These are phyloP conservation scores for Barnettozyma vustinii DNA, from an alignment of 805 yeast genomes.

Conservation along the genomic window DNA sequence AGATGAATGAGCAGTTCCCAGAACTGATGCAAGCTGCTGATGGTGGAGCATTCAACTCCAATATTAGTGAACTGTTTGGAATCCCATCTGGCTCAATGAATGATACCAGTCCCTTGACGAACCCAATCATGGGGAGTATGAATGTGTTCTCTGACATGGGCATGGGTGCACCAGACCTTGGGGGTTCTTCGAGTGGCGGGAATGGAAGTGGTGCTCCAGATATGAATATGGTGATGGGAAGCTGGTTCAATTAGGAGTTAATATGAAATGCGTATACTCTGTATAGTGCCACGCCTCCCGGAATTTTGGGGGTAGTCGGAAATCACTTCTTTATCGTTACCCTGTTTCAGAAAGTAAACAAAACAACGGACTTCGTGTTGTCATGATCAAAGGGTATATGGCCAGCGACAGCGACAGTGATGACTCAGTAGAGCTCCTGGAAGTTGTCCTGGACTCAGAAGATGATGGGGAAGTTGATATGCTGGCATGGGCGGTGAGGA, in stretches of 20 bases:
- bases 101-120: slow-evolving; percentile 1
- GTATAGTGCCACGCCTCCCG: too few species aligned
- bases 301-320: too few species aligned
- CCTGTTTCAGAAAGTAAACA: neutral
- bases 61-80: slow-evolving; percentile 19
- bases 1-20: slow-evolving; percentile 10
- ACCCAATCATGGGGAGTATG: neutral
- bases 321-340: too few species aligned
- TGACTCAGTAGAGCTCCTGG: neutral
- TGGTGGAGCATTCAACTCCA: slow-evolving; percentile 8
- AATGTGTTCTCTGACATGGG: slow-evolving; percentile 2
- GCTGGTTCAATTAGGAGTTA: slow-evolving; percentile 19
- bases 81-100: neutral
- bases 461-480: neutral
- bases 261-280: too few species aligned
- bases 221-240: slow-evolving; percentile 18
- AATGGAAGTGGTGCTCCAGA: slow-evolving; percentile 11
- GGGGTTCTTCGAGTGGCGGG: neutral
- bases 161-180: neutral
- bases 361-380: neutral
- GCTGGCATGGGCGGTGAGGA: neutral
- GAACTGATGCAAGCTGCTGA: slow-evolving; percentile 11
- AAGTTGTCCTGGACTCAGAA: neutral
- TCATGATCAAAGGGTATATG: neutral
- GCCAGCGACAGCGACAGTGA: neutral